These are phyloP conservation scores for Aegilops bicornis DNA, from an alignment of 176 grass and related monocot genomes.

Conservation along the genomic window DNA sequence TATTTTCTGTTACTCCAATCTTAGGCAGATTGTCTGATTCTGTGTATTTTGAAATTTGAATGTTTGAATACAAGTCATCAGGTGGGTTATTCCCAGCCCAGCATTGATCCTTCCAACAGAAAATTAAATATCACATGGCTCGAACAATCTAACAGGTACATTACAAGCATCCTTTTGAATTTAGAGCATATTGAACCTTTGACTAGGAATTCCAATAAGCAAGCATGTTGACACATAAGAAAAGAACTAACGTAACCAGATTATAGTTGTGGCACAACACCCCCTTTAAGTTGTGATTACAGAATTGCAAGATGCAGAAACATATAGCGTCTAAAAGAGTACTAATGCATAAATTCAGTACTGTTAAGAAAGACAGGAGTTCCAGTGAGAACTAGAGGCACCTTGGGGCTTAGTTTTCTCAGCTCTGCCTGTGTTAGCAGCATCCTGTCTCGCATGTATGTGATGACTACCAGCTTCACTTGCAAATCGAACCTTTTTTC, in stretches of 20 bases:
- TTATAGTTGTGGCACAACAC: neutral
- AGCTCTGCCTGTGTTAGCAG: constrained; percentile 19
- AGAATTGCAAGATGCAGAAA: neutral
- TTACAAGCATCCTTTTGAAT: neutral
- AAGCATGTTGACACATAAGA: constrained; percentile 6
- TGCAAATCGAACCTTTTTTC: constrained; percentile 62
- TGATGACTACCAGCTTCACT: constrained; percentile 41
- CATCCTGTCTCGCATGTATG: neutral
- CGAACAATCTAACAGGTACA: constrained; percentile 7
- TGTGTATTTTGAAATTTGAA: neutral
- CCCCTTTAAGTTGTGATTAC: neutral
- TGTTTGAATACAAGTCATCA: neutral
- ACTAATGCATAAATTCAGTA: neutral
- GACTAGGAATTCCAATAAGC: neutral
- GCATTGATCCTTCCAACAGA: neutral
- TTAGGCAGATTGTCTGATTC: neutral
- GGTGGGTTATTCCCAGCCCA: neutral
- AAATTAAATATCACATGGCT: neutral
- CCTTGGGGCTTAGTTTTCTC: constrained; percentile 21
- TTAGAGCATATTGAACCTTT: neutral
- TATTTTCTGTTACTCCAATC: neutral
- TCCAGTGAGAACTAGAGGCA: constrained; percentile 11
- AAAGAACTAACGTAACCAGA: neutral
- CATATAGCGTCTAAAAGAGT: neutral
- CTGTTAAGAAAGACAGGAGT: neutral